phyloP scores from a whole-genome alignment of 1,139 yeast species.

The Geotrichum histeridarum region DNA sequence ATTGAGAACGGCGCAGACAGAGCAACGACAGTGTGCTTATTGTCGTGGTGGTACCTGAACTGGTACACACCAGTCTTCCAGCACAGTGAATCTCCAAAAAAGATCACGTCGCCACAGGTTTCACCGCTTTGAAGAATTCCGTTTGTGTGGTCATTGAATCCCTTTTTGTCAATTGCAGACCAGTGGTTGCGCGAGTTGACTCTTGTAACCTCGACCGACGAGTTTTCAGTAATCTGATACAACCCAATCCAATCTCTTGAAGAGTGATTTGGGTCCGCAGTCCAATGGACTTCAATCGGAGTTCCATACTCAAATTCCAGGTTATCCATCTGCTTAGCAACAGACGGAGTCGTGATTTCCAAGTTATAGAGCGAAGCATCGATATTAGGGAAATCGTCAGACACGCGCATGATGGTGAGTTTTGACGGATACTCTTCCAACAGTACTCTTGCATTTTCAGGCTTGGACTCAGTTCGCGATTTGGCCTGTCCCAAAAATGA shows the following conservation, averaged over 20 bases:
- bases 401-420: conserved; percentile 34
- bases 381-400: conserved; percentile 29
- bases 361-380: conserved; percentile 31
- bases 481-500: conserved; percentile 34
- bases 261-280: conserved; percentile 46
- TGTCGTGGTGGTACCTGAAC: conserved; percentile 65
- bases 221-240: conserved; percentile 60
- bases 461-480: conserved; percentile 28
- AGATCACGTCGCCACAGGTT: conserved; percentile 48
- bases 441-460: conserved; percentile 34
- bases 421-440: conserved; percentile 38
- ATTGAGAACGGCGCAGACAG: conserved; percentile 69
- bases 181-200: conserved; percentile 68
- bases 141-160: conserved; percentile 26
- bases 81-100: conserved; percentile 48
- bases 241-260: conserved; percentile 73
- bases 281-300: conserved; percentile 55
- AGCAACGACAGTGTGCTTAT: conserved; percentile 65
- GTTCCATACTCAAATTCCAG: conserved; percentile 37
- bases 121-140: conserved; percentile 26
- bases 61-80: conserved; percentile 76
- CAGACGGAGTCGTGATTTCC: conserved; percentile 18
- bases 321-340: conserved; percentile 1
- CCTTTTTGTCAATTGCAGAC: conserved; percentile 48
- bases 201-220: conserved; percentile 54